Base-by-base conservation (phyloP, 768 basidiomycete species). In the Psilocybe cubensis region DNA sequence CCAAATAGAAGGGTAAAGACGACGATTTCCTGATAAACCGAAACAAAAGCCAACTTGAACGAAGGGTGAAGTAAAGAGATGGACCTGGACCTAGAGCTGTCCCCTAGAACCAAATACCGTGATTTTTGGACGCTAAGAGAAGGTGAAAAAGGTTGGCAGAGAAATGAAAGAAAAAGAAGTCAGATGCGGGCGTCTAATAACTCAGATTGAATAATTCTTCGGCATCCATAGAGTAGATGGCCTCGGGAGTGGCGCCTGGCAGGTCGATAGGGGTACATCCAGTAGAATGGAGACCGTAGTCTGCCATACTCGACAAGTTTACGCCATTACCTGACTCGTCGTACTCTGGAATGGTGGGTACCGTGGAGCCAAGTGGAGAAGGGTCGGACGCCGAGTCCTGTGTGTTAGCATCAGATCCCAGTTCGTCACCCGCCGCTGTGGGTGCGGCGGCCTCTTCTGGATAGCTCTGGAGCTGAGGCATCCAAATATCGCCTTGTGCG, bases 201-300 rank as follows among this genome's bases (percentile, higher is more conserved):
- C 60, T 55, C 31, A 64, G 60, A 38, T 48, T 57, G 40, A 69
- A 66, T 56, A 69, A 63, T 17, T 70, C 68, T 43, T 69, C 67
- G 25, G 63, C 58, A 52, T 72, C 69, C 63, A 70, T 70, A 20
- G 64, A 51, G 42, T 65, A 68, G 44, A 70, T 56, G 56, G 63
- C 63, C 23, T 70, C 69, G 17, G 68, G 56, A 40, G 51, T 57
- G 12, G 56, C 24, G 31, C 24, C 24, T 28, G 27, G 46, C 14
- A 27, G 25, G 46, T 43, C 48, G 45, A n/a, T 44, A 25, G 54
- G 55, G n/a, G 52, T 53, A 14, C 50, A 29, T 40, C 29, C 18
- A 20, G n/a, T 21, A 23, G 29, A 25, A 47, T 44, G 35, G 5
- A 28, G 10, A 12, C 54, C 59, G 41, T 54, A 52, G 17, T 56